A percentile compares a stretch with the other conserved stretches of the same genome.
These are phyloP conservation scores for Hippophae rhamnoides DNA, from an alignment of 306 rosid genomes.

Conservation along the genomic window DNA sequence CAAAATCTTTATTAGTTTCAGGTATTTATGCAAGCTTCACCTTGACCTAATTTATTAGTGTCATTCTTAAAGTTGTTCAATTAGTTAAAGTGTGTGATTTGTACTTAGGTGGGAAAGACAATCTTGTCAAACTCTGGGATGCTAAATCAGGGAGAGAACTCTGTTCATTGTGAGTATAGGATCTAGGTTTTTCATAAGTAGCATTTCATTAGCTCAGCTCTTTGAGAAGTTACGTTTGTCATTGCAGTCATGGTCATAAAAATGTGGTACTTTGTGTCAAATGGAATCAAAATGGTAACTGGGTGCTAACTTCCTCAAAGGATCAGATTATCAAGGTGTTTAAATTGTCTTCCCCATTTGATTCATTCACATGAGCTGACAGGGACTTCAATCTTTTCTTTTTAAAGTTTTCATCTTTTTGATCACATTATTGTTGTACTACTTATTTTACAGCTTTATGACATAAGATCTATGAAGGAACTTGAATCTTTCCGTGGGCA, in stretches of 20 bases:
- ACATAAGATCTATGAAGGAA: conserved; percentile 97
- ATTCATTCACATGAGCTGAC: background rate
- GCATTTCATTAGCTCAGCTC: conserved; percentile 12
- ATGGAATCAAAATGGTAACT: conserved; percentile 93
- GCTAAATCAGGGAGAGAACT: conserved; percentile 87
- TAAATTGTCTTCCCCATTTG: conserved; percentile 4
- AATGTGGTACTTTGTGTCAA: conserved; percentile 74
- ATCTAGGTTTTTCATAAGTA: conserved; percentile 13
- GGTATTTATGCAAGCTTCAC: conserved; percentile 35
- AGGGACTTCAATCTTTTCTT: background rate
- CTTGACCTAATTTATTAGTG: conserved; percentile 16
- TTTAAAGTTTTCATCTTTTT: conserved; percentile 3
- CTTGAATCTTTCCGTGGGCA: conserved; percentile 98
- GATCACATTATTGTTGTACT: conserved; percentile 9
- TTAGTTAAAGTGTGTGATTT: conserved; percentile 21
- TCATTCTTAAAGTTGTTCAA: conserved; percentile 1
- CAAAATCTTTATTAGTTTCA: conserved; percentile 88
- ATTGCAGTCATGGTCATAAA: conserved; percentile 95
- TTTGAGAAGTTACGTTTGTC: conserved; percentile 13
- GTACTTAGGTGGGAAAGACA: conserved; percentile 82
- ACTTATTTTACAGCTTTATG: conserved; percentile 62
- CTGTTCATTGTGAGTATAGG: conserved; percentile 73
- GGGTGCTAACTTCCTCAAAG: conserved; percentile 84
- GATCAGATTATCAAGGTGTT: conserved; percentile 81
- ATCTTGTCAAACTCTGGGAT: conserved; percentile 96